phyloP scores from a whole-genome alignment of 1,284 basidiomycete genomes.

The Ustilago esculenta region DNA sequence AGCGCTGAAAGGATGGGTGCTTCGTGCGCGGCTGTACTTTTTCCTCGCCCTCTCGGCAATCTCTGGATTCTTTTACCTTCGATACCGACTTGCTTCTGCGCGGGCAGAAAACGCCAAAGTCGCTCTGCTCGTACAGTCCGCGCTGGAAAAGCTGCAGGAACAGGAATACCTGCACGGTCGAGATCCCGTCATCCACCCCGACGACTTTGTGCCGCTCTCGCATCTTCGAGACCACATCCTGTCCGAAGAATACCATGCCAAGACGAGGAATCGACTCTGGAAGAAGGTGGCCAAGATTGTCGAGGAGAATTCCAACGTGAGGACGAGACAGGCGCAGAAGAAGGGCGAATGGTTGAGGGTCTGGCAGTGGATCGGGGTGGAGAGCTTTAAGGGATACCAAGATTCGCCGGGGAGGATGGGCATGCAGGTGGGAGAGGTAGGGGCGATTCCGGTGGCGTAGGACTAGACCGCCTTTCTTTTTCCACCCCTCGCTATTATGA shows the following conservation, averaged over 20 bases:
- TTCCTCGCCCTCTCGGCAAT: conserved; percentile 8
- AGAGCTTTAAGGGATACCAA: conserved; percentile 14
- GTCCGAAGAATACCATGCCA: conserved; percentile 80
- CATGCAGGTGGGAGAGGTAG: no score
- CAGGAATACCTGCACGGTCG: conserved; percentile 81
- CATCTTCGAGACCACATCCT: conserved; percentile 91
- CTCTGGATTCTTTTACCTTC: conserved; percentile 13
- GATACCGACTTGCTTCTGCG: conserved; percentile 15
- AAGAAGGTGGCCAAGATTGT: conserved; percentile 84
- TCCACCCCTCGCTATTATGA: no score
- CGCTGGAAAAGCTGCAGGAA: conserved; percentile 49
- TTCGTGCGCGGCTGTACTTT: conserved; percentile 37
- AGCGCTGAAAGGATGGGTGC: conserved; percentile 38
- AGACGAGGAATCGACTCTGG: conserved; percentile 80
- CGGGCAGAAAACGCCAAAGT: conserved; percentile 31
- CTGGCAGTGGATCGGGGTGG: conserved; percentile 70
- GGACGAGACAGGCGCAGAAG: conserved; percentile 85
- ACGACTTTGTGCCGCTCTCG: conserved; percentile 83
- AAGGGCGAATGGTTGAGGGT: conserved; percentile 75
- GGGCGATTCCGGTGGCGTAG: no score
- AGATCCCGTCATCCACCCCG: conserved; percentile 80
- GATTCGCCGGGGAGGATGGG: neutral
- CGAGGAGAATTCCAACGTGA: conserved; percentile 93
- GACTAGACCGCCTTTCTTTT: no score
- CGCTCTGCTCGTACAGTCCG: conserved; percentile 35